Evolutionary conservation across 441 rosid species (phyloP), one percentile per base, ranked within the genome.

Genomic region (Eruca vesicaria): DNA sequence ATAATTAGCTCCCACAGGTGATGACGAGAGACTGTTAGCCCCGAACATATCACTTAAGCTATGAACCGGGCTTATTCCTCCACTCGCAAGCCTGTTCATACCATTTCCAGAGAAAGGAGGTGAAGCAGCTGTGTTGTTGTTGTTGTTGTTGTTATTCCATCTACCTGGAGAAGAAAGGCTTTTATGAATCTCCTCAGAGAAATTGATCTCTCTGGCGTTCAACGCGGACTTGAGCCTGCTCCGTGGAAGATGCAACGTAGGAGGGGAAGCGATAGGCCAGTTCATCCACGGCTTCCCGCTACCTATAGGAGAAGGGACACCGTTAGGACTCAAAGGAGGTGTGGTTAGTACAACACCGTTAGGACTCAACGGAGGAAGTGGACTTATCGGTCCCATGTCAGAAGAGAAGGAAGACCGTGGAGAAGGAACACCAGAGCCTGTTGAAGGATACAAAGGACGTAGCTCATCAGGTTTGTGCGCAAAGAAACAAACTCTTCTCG

Each of bases 341-440:
- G 92, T 86, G 56, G 91, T 84, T 35, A 88, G 60, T 2, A 84
- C 68, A 72, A 80, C 58, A 72, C 83, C 55, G 23, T 78, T 68
- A 8, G 72, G 72, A 55, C 72, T 81, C 26, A 90, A 73, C 23
- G 92, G 85, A 74, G 84, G 80, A 66, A 87, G 85, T 2, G 95
- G 88, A 62, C 86, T 89, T n/a, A 87, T 69, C 7, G 91, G 82
- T 43, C 80, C 86, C 86, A 88, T 78, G 81, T 90, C 97, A 16
- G 90, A 83, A 9, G 81, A 78, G 21, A 78, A 78, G 67, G 81
- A 52, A 23, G 87, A 83, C 68, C 80, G 80, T 5, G 95, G 93
- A 65, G 90, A 84, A 74, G 91, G 95, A 70, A 94, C 84, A 0
- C 90, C 96, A 0, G 96, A 94, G 14, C 98, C 96, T 2, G 98